phyloP scores from a whole-genome alignment of 2,329 filamentous ascomycete species.

The Monosporascus sp. region DNA sequence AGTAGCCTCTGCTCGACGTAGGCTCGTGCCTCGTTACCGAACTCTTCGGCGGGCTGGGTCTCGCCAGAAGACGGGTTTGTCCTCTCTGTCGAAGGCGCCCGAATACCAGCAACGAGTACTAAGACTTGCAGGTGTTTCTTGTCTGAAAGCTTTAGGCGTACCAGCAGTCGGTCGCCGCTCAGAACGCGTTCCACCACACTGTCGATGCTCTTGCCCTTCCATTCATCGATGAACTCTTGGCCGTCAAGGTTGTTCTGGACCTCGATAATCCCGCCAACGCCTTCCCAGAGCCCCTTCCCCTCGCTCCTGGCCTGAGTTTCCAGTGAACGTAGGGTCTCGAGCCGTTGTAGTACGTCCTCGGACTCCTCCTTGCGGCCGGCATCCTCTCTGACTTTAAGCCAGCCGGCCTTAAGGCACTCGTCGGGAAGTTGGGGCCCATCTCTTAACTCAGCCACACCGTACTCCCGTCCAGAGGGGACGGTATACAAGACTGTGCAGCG shows the following conservation, averaged over 20 bases:
- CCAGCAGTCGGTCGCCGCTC: conserved; percentile 82
- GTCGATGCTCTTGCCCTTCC: conserved; percentile 81
- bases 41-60: conserved; percentile 80
- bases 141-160: conserved; percentile 73
- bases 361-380: conserved; percentile 86
- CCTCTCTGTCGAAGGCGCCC: conserved; percentile 84
- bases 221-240: conserved; percentile 72
- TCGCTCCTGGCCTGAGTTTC: conserved; percentile 75
- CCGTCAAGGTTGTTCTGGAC: conserved; percentile 77
- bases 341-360: conserved; percentile 63
- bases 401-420: conserved; percentile 78
- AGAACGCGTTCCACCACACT: conserved; percentile 87
- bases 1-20: conserved; percentile 84
- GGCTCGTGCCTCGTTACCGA: conserved; percentile 78
- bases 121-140: conserved; percentile 86
- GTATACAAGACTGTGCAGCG: conserved; percentile 84
- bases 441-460: conserved; percentile 72
- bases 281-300: conserved; percentile 75
- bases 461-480: conserved; percentile 83
- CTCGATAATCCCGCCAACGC: conserved; percentile 61
- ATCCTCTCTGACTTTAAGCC: conserved; percentile 90
- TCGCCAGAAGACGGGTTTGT: conserved; percentile 72
- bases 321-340: conserved; percentile 72
- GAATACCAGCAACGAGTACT: conserved; percentile 82
- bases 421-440: conserved; percentile 77